Base-by-base conservation (phyloP, 768 basidiomycete species). In the Amanita pallidorosea region DNA sequence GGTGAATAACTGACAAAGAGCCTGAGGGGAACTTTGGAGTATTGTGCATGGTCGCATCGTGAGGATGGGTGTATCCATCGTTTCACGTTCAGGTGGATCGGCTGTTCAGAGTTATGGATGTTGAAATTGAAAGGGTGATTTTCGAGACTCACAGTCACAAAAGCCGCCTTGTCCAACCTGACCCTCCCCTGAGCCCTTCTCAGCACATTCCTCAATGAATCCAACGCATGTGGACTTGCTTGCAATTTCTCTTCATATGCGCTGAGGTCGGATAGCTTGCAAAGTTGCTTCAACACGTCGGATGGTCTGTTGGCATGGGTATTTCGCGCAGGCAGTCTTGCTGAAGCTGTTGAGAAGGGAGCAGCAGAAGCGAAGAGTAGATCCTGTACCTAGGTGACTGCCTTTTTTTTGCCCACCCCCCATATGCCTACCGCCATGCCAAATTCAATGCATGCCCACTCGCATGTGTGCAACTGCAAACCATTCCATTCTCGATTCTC, bases 231-330 rank as follows among this genome's bases (percentile, higher is more conserved):
- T 11, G 63, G 57, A 1, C 63, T 67, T 1, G 70, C 66, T 22
- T 62, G 59, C 58, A 74, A 69, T 50, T 57, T 67, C 59, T 84
- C 79, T 20, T 79, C 72, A 50, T 72, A 74, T 11, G 66, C 59
- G 11, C 62, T 50, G 18, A 73, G 54, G 7, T 64, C 55, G 45
- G 63, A 42, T 15, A 75, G 52, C 45, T 58, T 57, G 62, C 69
- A 60, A 17, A 67, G 52, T 20, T 60, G 57, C 27, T 61, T 61
- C 15, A 83, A 66, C 12, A 59, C 60, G 1, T 75, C 70, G 47
- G 78, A 74, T 12, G 82, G 80, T 84, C 81, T 15, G 66, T 60
- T 17, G 77, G 76, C 12, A 70, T 60, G 1, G 81, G 73, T 13
- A 81, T 65, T 42, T 60, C 57, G 34, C 65, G 57, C 8, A 81